Percentiles rank a stretch among this genome's conserved stretches.
Conservation (phyloP, 306 rosid species). For the Cucurbita pepo region DNA sequence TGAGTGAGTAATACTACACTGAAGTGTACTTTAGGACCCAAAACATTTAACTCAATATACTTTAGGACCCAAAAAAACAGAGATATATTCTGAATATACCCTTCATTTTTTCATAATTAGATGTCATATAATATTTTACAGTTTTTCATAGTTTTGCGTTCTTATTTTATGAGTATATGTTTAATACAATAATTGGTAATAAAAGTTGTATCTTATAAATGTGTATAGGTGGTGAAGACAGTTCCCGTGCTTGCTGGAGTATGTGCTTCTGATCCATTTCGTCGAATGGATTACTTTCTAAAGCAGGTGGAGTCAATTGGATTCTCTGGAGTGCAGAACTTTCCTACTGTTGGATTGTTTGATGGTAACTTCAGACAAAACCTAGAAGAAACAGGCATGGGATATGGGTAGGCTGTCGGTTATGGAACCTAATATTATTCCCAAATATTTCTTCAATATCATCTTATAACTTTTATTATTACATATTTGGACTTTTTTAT, state of each 20-base stretch:
- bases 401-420: slow-evolving; percentile 53
- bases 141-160: neutral
- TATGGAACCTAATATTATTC: neutral
- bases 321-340: slow-evolving; percentile 82
- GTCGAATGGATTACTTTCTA: slow-evolving; percentile 72
- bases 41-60: neutral
- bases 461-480: neutral
- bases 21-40: neutral
- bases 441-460: neutral
- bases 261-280: slow-evolving; percentile 88
- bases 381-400: slow-evolving; percentile 98
- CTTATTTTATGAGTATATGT: neutral
- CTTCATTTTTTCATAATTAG: neutral
- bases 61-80: neutral
- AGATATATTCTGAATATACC: neutral
- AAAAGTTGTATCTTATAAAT: neutral
- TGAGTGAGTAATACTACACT: neutral
- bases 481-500: slow-evolving; percentile 10
- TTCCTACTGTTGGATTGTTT: slow-evolving; percentile 88
- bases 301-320: slow-evolving; percentile 85
- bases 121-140: neutral
- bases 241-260: slow-evolving; percentile 89
- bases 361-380: slow-evolving; percentile 91
- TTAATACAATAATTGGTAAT: neutral
- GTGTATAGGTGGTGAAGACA: slow-evolving; percentile 54